These are phyloP conservation scores for Paratinospora sagittata DNA, from an alignment of 164 flowering plant species.

Conservation along the genomic window DNA sequence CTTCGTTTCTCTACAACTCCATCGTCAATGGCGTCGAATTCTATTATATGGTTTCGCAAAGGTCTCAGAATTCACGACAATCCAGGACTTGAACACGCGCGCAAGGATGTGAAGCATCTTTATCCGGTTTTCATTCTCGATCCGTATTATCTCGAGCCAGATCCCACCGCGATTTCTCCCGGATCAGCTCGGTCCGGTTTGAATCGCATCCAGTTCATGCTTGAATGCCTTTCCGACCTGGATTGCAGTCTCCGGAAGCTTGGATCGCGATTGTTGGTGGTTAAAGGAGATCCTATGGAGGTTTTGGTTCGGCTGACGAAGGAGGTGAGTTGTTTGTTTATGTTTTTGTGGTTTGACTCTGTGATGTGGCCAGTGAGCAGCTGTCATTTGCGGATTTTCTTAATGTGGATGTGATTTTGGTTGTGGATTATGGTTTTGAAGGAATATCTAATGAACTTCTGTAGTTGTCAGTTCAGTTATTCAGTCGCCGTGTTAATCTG, in stretches of 20 bases:
- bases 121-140: constrained; percentile 88
- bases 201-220: constrained; percentile 77
- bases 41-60: constrained; percentile 87
- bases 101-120: constrained; percentile 31
- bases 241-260: constrained; percentile 56
- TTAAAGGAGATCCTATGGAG: constrained; percentile 70
- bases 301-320: constrained; percentile 53
- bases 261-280: constrained; percentile 67
- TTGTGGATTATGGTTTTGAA: neutral
- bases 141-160: constrained; percentile 77
- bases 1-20: neutral
- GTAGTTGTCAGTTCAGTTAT: neutral
- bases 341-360: neutral
- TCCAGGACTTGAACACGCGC: constrained; percentile 71
- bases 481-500: neutral
- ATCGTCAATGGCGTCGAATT: constrained; percentile 34
- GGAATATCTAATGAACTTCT: neutral
- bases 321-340: constrained; percentile 33
- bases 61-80: constrained; percentile 90
- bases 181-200: constrained; percentile 71
- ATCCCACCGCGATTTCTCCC: constrained; percentile 53
- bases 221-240: constrained; percentile 76
- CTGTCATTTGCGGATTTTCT: too few relatives aligned
- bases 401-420: neutral
- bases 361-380: too few relatives aligned